Percentiles rank a stretch among this genome's conserved stretches.
Conservation (phyloP, 2,329 filamentous ascomycete species). For the Botrytis galanthina region DNA sequence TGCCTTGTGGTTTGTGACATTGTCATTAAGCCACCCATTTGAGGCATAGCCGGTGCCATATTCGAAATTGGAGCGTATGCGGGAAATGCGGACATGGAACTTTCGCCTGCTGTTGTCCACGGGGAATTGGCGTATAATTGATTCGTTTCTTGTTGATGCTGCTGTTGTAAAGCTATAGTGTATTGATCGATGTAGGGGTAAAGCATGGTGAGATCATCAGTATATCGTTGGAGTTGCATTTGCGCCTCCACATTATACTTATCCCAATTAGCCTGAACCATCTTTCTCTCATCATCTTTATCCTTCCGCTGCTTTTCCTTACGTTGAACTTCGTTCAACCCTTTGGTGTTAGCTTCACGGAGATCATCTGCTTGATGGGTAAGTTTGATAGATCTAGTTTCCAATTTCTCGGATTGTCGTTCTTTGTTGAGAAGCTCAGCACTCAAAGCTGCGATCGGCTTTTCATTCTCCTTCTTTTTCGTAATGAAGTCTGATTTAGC, state of each 20-base stretch:
- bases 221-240: conserved; percentile 17
- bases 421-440: conserved; percentile 60
- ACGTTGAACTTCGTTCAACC: conserved; percentile 42
- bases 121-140: conserved; percentile 1
- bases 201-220: neutral
- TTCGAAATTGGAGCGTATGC: conserved; percentile 10
- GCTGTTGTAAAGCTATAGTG: neutral
- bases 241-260: conserved; percentile 24
- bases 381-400: conserved; percentile 67
- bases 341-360: conserved; percentile 61
- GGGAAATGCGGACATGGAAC: conserved; percentile 13
- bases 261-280: conserved; percentile 31
- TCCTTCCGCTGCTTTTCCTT: conserved; percentile 34
- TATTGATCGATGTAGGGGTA: neutral
- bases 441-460: conserved; percentile 60
- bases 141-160: conserved; percentile 11
- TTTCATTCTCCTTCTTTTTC: conserved; percentile 60
- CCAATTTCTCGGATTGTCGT: conserved; percentile 70
- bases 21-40: neutral
- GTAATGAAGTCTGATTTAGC: conserved; percentile 54
- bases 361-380: conserved; percentile 71
- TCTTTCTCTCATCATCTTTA: conserved; percentile 33
- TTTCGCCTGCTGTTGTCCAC: conserved; percentile 7
- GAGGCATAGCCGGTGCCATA: neutral
- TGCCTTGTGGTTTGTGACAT: conserved; percentile 12